Conservation (phyloP, 495 filamentous ascomycete species). For the Emericellopsis terricola region DNA sequence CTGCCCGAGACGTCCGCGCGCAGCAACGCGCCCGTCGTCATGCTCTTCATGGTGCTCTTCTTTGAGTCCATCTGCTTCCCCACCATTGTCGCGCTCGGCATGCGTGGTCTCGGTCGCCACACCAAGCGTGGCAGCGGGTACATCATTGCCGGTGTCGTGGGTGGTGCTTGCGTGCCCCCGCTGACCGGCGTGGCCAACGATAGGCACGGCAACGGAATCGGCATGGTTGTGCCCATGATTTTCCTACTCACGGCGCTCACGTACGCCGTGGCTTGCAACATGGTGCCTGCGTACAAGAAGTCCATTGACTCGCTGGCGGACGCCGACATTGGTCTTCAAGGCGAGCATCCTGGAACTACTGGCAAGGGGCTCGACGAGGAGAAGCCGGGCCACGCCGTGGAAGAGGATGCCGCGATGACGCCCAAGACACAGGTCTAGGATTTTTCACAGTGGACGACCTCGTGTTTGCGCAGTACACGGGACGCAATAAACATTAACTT, state of each 20-base stretch:
- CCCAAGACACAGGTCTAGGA: no score
- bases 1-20: slow-evolving; percentile 7
- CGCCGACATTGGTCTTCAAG: neutral
- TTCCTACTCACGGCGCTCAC: slow-evolving; percentile 24
- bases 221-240: slow-evolving; percentile 23
- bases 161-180: slow-evolving; percentile 46
- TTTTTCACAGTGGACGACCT: no score
- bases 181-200: slow-evolving; percentile 42
- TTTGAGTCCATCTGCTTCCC: slow-evolving; percentile 55
- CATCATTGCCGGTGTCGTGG: slow-evolving; percentile 43
- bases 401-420: no score
- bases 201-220: slow-evolving; percentile 13
- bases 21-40: slow-evolving; percentile 33
- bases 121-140: slow-evolving; percentile 46
- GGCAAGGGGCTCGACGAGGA: neutral
- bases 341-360: slow-evolving; percentile 15
- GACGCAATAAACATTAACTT: no score
- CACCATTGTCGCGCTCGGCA: slow-evolving; percentile 47
- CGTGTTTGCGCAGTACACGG: no score
- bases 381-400: no score
- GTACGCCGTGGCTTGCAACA: slow-evolving; percentile 11
- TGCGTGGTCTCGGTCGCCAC: slow-evolving; percentile 51
- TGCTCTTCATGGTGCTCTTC: slow-evolving; percentile 46
- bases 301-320: slow-evolving; percentile 1
- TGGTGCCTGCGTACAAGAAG: slow-evolving; percentile 1